These are phyloP conservation scores for Diplodia scrobiculata DNA, from an alignment of 2,329 filamentous ascomycete genomes.

Conservation along the genomic window DNA sequence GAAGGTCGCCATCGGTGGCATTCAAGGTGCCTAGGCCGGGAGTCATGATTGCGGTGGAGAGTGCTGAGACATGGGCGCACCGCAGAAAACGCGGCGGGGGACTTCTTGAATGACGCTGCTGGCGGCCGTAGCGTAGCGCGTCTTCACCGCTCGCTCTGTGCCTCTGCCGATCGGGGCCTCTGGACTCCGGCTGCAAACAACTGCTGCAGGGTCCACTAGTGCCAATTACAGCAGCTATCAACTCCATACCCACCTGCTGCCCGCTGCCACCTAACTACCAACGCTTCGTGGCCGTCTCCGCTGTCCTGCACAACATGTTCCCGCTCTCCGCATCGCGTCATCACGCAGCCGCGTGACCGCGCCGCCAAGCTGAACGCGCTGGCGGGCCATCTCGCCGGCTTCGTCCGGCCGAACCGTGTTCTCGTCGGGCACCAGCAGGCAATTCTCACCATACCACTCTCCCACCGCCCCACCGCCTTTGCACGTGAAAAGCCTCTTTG, in stretches of 20 bases:
- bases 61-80: conserved; percentile 15
- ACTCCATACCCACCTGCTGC: background rate
- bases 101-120: conserved; percentile 8
- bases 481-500: background rate
- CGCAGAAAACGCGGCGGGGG: conserved; percentile 3
- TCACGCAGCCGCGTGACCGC: background rate
- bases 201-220: background rate
- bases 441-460: background rate
- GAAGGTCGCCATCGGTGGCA: conserved; percentile 30
- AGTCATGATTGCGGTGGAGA: conserved; percentile 29
- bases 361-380: background rate
- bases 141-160: conserved; percentile 22
- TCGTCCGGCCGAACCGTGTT: background rate
- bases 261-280: background rate
- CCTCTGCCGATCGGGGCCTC: conserved; percentile 2
- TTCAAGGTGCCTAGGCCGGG: conserved; percentile 31
- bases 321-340: background rate
- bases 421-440: background rate
- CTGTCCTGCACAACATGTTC: background rate
- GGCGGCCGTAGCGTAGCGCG: background rate
- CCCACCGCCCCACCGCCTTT: background rate
- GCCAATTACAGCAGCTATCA: background rate
- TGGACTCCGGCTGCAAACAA: background rate
- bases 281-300: background rate
- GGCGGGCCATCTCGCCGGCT: background rate